Percentiles rank a stretch among this genome's conserved stretches.
These are phyloP conservation scores for Pyricularia pennisetigena DNA, from an alignment of 2,329 filamentous ascomycete genomes.

Conservation along the genomic window DNA sequence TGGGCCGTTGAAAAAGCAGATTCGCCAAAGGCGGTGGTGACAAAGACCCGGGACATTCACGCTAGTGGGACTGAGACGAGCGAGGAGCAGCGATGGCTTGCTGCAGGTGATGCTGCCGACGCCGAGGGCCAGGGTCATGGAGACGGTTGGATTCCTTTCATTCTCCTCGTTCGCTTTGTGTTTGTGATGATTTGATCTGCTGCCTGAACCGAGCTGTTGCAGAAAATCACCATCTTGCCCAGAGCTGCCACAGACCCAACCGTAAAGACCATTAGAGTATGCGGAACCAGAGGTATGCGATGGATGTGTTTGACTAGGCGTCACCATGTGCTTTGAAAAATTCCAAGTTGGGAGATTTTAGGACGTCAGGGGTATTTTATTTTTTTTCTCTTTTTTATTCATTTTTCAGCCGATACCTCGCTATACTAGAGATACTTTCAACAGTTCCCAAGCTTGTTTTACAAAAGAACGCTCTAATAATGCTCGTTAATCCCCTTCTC, in stretches of 20 bases:
- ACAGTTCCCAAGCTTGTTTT: no score
- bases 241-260: conserved; percentile 5
- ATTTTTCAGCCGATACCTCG: no score
- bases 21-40: no score
- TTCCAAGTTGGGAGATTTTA: background rate
- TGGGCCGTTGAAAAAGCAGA: conserved; percentile 14
- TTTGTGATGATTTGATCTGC: background rate
- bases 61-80: background rate
- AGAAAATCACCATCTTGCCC: background rate
- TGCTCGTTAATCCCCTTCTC: conserved; percentile 9
- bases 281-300: background rate
- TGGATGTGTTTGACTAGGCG: background rate
- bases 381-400: background rate
- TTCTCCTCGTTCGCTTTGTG: no score
- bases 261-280: conserved; percentile 5
- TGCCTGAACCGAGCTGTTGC: background rate
- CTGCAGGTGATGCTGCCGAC: background rate
- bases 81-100: background rate
- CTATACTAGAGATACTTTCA: background rate
- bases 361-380: background rate
- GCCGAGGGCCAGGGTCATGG: conserved; percentile 22
- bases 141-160: conserved; percentile 9
- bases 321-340: background rate
- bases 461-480: background rate
- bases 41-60: conserved; percentile 2